Evolutionary conservation across 2,329 filamentous ascomycete species (phyloP).

Genomic region (Colletotrichum trifolii): DNA sequence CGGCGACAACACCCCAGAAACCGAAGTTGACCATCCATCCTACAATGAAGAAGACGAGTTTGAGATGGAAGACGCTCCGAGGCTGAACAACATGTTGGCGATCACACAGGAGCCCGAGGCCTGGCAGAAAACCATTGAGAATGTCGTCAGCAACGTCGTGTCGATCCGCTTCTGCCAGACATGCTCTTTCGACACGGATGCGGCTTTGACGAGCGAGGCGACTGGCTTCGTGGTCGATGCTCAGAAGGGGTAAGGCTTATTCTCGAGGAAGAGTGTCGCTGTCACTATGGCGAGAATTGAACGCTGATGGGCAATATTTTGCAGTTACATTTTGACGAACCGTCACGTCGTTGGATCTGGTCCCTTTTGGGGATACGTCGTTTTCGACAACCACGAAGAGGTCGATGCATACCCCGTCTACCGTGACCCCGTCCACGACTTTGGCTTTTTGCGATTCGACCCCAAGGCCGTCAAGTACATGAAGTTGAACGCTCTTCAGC

Average conservation of each 20-base stretch:
- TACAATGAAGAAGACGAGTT: conserved; percentile 52
- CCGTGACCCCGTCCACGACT: conserved; percentile 97
- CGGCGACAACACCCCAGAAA: conserved; percentile 61
- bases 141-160: conserved; percentile 93
- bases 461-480: conserved; percentile 98
- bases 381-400: conserved; percentile 98
- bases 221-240: conserved; percentile 98
- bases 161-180: conserved; percentile 99
- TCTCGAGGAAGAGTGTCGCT: too few relatives aligned
- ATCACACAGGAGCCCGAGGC: conserved; percentile 56
- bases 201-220: conserved; percentile 92
- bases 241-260: conserved; percentile 76
- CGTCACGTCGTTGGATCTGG: conserved; percentile 94
- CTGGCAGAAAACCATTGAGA: conserved; percentile 96
- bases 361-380: conserved; percentile 97
- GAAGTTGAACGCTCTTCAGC: conserved; percentile 81
- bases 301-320: conserved; percentile 10
- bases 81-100: conserved; percentile 35
- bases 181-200: conserved; percentile 97
- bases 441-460: conserved; percentile 96
- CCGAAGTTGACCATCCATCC: conserved; percentile 39
- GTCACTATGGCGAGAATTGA: not conserved
- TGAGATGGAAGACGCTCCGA: conserved; percentile 52
- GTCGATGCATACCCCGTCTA: conserved; percentile 97
- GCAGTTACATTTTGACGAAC: conserved; percentile 83